Evolutionary conservation across 2,329 filamentous ascomycete species (phyloP).

Genomic region (Botrytis elliptica): DNA sequence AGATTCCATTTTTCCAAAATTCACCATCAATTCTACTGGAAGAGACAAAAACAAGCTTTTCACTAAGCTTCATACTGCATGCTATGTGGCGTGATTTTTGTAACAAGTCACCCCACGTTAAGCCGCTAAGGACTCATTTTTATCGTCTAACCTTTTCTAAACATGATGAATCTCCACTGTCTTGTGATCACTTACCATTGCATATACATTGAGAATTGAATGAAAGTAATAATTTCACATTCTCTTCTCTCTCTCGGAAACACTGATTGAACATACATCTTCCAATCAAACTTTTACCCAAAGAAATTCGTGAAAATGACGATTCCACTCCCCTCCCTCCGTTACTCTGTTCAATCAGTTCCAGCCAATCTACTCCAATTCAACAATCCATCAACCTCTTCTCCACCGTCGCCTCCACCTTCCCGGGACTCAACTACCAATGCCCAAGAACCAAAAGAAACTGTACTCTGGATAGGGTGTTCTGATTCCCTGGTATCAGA

Average conservation of each 20-base stretch:
- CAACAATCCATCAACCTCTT: neutral
- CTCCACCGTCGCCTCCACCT: conserved; percentile 10
- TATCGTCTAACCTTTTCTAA: neutral
- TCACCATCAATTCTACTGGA: neutral
- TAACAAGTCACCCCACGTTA: conserved; percentile 17
- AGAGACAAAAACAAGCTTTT: neutral
- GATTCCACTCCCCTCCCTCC: conserved; percentile 12
- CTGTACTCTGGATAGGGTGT: conserved; percentile 67
- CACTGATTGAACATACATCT: neutral
- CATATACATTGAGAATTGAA: neutral
- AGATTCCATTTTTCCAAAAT: neutral
- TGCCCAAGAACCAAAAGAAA: conserved; percentile 37
- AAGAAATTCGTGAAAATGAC: conserved; percentile 6
- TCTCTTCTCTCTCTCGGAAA: neutral
- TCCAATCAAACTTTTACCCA: neutral
- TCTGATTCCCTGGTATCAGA: conserved; percentile 66
- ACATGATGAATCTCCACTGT: neutral
- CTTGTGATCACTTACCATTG: conserved; percentile 4
- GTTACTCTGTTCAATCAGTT: conserved; percentile 5
- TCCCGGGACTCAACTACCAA: neutral
- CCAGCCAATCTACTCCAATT: conserved; percentile 8
- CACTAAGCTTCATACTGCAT: neutral
- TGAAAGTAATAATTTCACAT: neutral
- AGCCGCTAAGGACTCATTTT: neutral
- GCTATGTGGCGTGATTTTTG: conserved; percentile 23